A percentile compares a stretch with the other conserved stretches of the same genome.
These are phyloP conservation scores for Syzygium aromaticum DNA, from an alignment of 345 rosid genomes.

Conservation along the genomic window DNA sequence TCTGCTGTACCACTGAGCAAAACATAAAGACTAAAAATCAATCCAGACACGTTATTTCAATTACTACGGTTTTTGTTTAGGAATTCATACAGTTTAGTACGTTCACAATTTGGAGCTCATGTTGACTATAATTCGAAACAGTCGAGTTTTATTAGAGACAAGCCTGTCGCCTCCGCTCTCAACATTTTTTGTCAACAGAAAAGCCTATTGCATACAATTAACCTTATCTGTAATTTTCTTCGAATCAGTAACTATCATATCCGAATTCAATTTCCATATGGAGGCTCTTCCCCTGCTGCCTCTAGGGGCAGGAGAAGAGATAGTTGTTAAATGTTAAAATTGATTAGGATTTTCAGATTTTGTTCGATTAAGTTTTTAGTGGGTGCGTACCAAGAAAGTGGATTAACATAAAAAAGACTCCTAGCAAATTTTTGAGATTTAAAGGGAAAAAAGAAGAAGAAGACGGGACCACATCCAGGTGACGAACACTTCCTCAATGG, in stretches of 20 bases:
- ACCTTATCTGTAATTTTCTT: too few relatives aligned
- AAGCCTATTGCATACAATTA: too few relatives aligned
- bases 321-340: neutral
- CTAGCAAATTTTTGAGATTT: neutral
- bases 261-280: neutral
- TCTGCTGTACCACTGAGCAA: neutral
- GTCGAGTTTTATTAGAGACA: neutral
- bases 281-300: too few relatives aligned
- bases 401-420: neutral
- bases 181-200: too few relatives aligned
- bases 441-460: neutral
- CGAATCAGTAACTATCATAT: too few relatives aligned
- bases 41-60: neutral
- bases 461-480: neutral
- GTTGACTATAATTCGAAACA: neutral
- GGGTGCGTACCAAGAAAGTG: neutral
- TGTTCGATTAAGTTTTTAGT: neutral
- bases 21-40: neutral
- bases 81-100: too few relatives aligned
- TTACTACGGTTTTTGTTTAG: too few relatives aligned
- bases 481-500: neutral
- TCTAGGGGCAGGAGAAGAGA: too few relatives aligned
- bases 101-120: neutral
- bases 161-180: too few relatives aligned
- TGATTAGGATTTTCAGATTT: neutral